Conservation (phyloP, 2,329 filamentous ascomycete genomes). For the Coniochaeta hoffmannii region DNA sequence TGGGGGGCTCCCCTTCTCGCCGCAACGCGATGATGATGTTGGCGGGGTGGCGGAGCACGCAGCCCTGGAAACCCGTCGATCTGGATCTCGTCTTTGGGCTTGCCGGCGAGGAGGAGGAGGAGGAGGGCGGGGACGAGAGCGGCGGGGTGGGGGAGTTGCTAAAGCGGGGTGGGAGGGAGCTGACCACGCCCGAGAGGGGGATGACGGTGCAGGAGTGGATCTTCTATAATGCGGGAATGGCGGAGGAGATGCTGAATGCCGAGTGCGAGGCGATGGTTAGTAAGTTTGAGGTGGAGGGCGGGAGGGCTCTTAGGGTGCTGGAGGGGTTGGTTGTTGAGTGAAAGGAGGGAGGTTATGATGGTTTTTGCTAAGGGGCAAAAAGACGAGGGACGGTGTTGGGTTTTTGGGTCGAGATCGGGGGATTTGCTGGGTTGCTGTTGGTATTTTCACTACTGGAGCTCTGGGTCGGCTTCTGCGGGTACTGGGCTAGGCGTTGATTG, state of each 20-base stretch:
- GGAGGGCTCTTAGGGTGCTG: slow-evolving; percentile 66
- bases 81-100: slow-evolving; percentile 62
- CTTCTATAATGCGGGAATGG: slow-evolving; percentile 67
- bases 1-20: slow-evolving; percentile 62
- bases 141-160: slow-evolving; percentile 40
- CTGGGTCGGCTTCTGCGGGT: no score
- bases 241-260: slow-evolving; percentile 68
- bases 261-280: slow-evolving; percentile 81
- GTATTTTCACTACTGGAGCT: no score
- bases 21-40: slow-evolving; percentile 51
- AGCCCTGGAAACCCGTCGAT: slow-evolving; percentile 67
- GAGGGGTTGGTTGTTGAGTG: slow-evolving; percentile 62
- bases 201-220: slow-evolving; percentile 98
- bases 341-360: not conserved
- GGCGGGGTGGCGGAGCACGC: slow-evolving; percentile 46
- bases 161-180: slow-evolving; percentile 42
- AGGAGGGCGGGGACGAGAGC: slow-evolving; percentile 27
- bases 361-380: not conserved
- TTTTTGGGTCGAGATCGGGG: not conserved
- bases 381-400: not conserved
- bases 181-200: slow-evolving; percentile 70
- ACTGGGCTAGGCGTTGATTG: no score
- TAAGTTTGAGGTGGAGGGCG: slow-evolving; percentile 77
- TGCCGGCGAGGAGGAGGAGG: not conserved
- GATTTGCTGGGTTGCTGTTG: no score